These are phyloP conservation scores for Penicillium crustosum DNA, from an alignment of 2,329 filamentous ascomycete genomes.

Conservation along the genomic window DNA sequence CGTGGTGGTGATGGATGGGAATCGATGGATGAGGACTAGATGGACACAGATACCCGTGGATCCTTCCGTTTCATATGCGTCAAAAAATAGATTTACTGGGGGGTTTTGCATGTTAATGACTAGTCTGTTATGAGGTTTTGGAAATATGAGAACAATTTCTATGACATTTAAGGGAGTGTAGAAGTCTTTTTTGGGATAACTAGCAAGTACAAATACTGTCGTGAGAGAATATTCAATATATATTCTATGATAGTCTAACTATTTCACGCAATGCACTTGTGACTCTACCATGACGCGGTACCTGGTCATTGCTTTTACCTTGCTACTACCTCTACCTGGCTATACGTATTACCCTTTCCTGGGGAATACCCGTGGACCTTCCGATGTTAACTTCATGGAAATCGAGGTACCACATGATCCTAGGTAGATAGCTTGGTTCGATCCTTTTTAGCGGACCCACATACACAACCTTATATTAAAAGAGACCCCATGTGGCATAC, in stretches of 20 bases:
- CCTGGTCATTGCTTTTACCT: not conserved
- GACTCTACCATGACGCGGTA: not conserved
- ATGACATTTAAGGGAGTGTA: not conserved
- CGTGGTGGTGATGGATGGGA: slow-evolving; percentile 55
- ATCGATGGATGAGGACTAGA: slow-evolving; percentile 55
- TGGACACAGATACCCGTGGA: slow-evolving; percentile 25
- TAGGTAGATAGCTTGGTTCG: not conserved
- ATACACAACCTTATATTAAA: not conserved
- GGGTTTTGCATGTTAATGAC: slow-evolving; percentile 15
- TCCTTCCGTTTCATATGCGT: slow-evolving; percentile 20
- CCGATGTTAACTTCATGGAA: no score
- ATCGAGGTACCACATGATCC: not conserved
- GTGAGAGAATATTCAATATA: not conserved
- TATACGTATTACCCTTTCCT: no score
- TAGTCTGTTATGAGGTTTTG: slow-evolving; percentile 6
- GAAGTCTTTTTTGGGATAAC: not conserved
- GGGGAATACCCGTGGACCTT: no score
- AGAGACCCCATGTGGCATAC: not conserved
- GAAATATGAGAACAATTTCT: not conserved
- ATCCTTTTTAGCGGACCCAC: not conserved
- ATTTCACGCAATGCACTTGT: not conserved
- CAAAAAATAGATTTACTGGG: slow-evolving; percentile 25
- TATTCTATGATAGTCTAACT: not conserved
- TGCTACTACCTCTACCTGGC: not conserved
- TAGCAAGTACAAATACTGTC: not conserved